phyloP scores from a whole-genome alignment of 2,329 filamentous ascomycete species.

The Xylariaceae sp. region DNA sequence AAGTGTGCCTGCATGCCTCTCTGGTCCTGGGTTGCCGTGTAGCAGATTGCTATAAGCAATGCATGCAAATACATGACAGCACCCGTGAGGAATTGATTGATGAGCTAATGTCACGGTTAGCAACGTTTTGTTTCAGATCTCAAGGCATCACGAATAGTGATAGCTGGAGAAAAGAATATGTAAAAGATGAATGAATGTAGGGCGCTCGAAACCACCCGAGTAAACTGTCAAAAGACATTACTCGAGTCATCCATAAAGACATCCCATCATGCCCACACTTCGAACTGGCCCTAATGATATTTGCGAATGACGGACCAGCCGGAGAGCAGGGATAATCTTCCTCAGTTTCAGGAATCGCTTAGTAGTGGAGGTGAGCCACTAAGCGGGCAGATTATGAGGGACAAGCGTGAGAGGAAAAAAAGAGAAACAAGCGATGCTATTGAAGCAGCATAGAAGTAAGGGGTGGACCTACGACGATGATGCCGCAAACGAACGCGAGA shows the following conservation, averaged over 20 bases:
- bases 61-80: conserved; percentile 52
- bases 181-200: conserved; percentile 45
- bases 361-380: conserved; percentile 59
- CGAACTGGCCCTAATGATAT: conserved; percentile 53
- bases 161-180: conserved; percentile 16
- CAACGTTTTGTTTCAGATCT: conserved; percentile 8
- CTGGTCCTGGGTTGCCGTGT: conserved; percentile 83
- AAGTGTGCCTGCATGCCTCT: conserved; percentile 70
- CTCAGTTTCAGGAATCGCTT: conserved; percentile 80
- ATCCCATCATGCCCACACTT: conserved; percentile 72
- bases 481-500: conserved; percentile 62
- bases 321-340: conserved; percentile 68
- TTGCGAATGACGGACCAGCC: conserved; percentile 62
- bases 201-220: conserved; percentile 57
- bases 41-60: conserved; percentile 72
- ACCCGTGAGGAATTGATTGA: conserved; percentile 49
- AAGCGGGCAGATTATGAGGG: conserved; percentile 72
- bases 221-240: conserved; percentile 47
- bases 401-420: conserved; percentile 30
- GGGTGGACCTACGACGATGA: conserved; percentile 68
- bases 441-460: conserved; percentile 18
- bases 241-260: conserved; percentile 64
- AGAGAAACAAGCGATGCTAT: conserved; percentile 3
- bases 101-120: conserved; percentile 37
- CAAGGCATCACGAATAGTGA: not conserved